phyloP scores from a whole-genome alignment of 257 asterid genomes.

The Vinca minor region DNA sequence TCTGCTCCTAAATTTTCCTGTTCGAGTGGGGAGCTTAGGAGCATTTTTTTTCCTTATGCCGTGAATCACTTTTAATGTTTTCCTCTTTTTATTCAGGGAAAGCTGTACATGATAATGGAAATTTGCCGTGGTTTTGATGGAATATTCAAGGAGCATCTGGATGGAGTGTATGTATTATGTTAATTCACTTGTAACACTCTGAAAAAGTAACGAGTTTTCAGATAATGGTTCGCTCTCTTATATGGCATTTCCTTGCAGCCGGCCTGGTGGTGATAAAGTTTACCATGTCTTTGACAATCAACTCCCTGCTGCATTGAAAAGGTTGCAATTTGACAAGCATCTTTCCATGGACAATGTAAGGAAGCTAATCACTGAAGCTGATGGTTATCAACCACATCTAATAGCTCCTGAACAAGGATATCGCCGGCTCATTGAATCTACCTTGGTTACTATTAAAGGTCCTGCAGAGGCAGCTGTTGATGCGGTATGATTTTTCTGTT shows the following conservation, averaged over 20 bases:
- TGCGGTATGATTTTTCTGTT: slow-evolving; percentile 44
- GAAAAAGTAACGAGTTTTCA: not conserved
- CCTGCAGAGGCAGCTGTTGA: slow-evolving; percentile 98
- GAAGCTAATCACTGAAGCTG: slow-evolving; percentile 93
- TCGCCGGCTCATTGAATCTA: slow-evolving; percentile 93
- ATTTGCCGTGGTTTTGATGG: slow-evolving; percentile 88
- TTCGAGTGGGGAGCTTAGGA: too few relatives aligned
- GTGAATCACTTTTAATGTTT: slow-evolving; percentile 10
- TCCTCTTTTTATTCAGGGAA: slow-evolving; percentile 58
- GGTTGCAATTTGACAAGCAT: slow-evolving; percentile 93
- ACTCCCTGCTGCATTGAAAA: slow-evolving; percentile 94
- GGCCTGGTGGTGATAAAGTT: slow-evolving; percentile 97
- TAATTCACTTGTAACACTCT: not conserved
- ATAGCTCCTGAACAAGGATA: slow-evolving; percentile 99
- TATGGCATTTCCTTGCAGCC: slow-evolving; percentile 43
- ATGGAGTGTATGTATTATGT: slow-evolving; percentile 64
- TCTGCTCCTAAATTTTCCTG: not conserved
- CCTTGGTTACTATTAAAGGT: slow-evolving; percentile 79
- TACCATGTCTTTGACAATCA: slow-evolving; percentile 86
- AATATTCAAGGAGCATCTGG: slow-evolving; percentile 95
- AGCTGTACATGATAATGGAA: slow-evolving; percentile 95
- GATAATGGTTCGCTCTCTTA: slow-evolving; percentile 9
- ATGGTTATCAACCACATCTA: slow-evolving; percentile 98
- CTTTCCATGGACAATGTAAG: slow-evolving; percentile 99
- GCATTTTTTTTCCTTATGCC: slow-evolving; percentile 12